Conservation (phyloP, 768 basidiomycete genomes). For the Chlorophyllum brunneum region DNA sequence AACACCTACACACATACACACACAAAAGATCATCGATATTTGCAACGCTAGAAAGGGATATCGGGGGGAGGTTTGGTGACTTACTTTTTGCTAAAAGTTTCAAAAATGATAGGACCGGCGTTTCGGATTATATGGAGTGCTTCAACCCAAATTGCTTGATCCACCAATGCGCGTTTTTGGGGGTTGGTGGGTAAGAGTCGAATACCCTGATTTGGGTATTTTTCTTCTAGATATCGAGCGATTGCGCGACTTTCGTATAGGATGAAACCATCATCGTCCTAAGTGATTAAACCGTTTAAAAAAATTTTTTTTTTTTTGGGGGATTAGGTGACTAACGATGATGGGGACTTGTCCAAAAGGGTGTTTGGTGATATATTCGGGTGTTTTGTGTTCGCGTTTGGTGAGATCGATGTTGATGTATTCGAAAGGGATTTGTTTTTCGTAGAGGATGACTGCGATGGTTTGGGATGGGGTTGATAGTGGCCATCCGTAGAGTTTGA, state of each 20-base stretch:
- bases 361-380: not conserved
- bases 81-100: slow-evolving; percentile 47
- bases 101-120: slow-evolving; percentile 28
- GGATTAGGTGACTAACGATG: not conserved
- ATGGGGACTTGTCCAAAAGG: not conserved
- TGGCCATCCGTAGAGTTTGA: slow-evolving; percentile 32
- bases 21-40: no score
- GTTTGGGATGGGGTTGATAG: slow-evolving; percentile 40
- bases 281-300: no score
- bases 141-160: slow-evolving; percentile 43
- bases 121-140: slow-evolving; percentile 37
- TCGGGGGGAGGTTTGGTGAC: slow-evolving; percentile 12
- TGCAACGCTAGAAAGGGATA: no score
- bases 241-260: slow-evolving; percentile 57
- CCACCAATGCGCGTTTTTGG: slow-evolving; percentile 30
- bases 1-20: slow-evolving; percentile 1
- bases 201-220: slow-evolving; percentile 43
- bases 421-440: slow-evolving; percentile 49
- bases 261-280: slow-evolving; percentile 52
- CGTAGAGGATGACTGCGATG: slow-evolving; percentile 42
- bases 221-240: slow-evolving; percentile 44
- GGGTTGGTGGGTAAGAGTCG: slow-evolving; percentile 37
- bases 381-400: slow-evolving; percentile 37
- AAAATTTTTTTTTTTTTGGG: not conserved
- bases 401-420: slow-evolving; percentile 36